Evolutionary conservation across 495 filamentous ascomycete species (phyloP).

Genomic region (Trypethelium eluteriae): DNA sequence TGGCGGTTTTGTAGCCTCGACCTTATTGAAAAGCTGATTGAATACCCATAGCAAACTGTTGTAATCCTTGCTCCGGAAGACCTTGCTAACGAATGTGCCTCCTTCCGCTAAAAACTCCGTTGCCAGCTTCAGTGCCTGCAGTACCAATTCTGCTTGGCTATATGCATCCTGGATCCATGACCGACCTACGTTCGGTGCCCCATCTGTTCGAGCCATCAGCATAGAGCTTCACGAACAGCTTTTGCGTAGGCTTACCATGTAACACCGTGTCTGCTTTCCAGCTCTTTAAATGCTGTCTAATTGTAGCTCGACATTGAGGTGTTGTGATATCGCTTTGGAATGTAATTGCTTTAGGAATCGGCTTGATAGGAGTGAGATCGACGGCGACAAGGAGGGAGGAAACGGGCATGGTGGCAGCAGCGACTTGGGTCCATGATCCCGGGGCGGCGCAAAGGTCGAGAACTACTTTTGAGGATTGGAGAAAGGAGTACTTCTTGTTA

Average conservation of each 20-base stretch:
- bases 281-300: constrained; percentile 82
- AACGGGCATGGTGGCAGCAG: constrained; percentile 85
- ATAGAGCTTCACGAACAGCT: neutral
- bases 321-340: constrained; percentile 99
- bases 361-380: constrained; percentile 90
- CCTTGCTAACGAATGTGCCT: constrained; percentile 93
- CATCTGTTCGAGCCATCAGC: constrained; percentile 40
- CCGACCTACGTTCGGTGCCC: constrained; percentile 94
- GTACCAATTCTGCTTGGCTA: constrained; percentile 89
- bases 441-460: constrained; percentile 97
- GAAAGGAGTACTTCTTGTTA: constrained; percentile 97
- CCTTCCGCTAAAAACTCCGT: constrained; percentile 88
- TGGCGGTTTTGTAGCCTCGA: constrained; percentile 94
- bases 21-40: constrained; percentile 88
- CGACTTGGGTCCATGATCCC: constrained; percentile 98
- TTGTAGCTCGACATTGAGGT: constrained; percentile 89
- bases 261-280: constrained; percentile 98
- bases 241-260: constrained; percentile 44
- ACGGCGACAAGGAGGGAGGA: constrained; percentile 89
- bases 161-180: constrained; percentile 99
- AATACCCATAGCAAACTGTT: constrained; percentile 95
- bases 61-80: constrained; percentile 97
- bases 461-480: constrained; percentile 91
- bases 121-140: constrained; percentile 86
- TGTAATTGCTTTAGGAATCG: constrained; percentile 84